Conservation (phyloP, 306 rosid genomes). For the Pyrus bretschneideri region DNA sequence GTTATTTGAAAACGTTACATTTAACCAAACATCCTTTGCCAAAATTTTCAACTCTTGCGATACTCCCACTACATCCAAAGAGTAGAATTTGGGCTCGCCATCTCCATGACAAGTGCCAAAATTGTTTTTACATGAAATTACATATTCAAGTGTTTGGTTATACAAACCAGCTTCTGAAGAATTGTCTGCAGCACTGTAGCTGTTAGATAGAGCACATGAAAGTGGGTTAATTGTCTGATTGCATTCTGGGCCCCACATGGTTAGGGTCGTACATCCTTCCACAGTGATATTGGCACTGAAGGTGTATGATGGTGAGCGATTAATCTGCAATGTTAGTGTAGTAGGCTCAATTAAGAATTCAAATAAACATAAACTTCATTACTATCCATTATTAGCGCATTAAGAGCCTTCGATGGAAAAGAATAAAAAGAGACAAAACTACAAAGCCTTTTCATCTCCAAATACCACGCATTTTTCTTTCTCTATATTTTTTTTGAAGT, state of each 20-base stretch:
- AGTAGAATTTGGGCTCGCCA: constrained; percentile 43
- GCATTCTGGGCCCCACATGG: constrained; percentile 70
- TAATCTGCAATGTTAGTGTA: constrained; percentile 50
- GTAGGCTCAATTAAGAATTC: constrained; percentile 1
- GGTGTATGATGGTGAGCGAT: constrained; percentile 56
- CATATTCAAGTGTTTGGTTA: constrained; percentile 32
- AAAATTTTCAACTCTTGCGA: constrained; percentile 61
- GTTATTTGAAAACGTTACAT: constrained; percentile 31
- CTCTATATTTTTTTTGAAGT: not conserved
- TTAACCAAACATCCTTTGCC: constrained; percentile 45
- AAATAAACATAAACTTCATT: not conserved
- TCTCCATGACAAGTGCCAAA: constrained; percentile 49
- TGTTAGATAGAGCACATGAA: constrained; percentile 45
- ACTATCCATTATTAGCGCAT: not conserved
- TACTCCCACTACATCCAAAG: constrained; percentile 54
- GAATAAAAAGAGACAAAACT: not conserved
- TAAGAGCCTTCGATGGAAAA: not conserved
- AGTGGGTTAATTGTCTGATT: constrained; percentile 74
- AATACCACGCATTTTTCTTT: not conserved
- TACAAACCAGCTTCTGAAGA: constrained; percentile 20
- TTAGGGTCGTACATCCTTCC: constrained; percentile 66
- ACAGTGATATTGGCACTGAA: constrained; percentile 76
- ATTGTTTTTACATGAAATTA: constrained; percentile 55
- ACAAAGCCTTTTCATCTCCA: not conserved
- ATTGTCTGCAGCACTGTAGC: constrained; percentile 16